Evolutionary conservation across 768 basidiomycete species (phyloP).

Genomic region (Serendipita indica): DNA sequence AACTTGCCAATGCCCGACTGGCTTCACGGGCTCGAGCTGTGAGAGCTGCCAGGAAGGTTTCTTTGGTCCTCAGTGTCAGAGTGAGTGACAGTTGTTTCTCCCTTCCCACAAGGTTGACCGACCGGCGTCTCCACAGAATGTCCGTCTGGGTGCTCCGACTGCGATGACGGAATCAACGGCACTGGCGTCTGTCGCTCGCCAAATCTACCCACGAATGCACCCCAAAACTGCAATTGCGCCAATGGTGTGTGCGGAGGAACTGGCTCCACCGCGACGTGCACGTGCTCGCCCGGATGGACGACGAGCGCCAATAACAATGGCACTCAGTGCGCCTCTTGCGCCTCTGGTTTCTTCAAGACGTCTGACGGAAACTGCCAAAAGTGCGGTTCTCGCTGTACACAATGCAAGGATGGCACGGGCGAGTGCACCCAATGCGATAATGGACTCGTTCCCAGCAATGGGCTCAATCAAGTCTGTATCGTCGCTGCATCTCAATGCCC

Average conservation of each 20-base stretch:
- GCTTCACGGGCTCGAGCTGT: slow-evolving; percentile 67
- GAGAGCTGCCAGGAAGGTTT: slow-evolving; percentile 61
- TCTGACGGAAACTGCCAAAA: slow-evolving; percentile 55
- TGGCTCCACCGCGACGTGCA: slow-evolving; percentile 39
- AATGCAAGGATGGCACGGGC: slow-evolving; percentile 54
- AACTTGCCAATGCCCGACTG: slow-evolving; percentile 53
- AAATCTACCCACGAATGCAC: slow-evolving; percentile 30
- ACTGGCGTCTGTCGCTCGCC: slow-evolving; percentile 53
- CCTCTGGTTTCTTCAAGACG: slow-evolving; percentile 57
- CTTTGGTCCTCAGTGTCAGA: slow-evolving; percentile 57
- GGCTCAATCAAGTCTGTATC: slow-evolving; percentile 52
- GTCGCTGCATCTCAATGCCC: slow-evolving; percentile 46
- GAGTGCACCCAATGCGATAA: slow-evolving; percentile 55
- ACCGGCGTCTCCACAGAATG: slow-evolving; percentile 28
- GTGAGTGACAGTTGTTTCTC: slow-evolving; percentile 7
- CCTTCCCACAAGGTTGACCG: background rate
- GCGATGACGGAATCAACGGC: slow-evolving; percentile 69
- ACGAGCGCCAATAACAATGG: slow-evolving; percentile 41
- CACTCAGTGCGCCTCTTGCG: slow-evolving; percentile 62
- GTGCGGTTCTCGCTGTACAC: slow-evolving; percentile 38
- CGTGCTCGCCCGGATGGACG: slow-evolving; percentile 66
- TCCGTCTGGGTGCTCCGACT: slow-evolving; percentile 48
- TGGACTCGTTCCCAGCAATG: slow-evolving; percentile 53
- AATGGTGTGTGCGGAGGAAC: slow-evolving; percentile 61
- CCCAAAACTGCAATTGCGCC: slow-evolving; percentile 62